Conservation (phyloP, 345 rosid genomes). For the Acer yangbiense region DNA sequence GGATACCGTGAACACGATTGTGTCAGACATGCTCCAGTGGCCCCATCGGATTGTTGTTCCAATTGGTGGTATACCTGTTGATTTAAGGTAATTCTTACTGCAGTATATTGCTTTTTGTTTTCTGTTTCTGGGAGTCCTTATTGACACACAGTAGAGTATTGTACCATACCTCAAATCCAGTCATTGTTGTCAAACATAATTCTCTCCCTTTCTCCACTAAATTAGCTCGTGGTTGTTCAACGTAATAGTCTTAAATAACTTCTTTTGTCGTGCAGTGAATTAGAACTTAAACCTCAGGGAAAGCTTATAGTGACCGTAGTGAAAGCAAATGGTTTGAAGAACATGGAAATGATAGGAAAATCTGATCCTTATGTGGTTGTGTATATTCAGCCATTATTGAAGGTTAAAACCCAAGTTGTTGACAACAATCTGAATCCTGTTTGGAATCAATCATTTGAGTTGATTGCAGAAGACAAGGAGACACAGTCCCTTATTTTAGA, state of each 20-base stretch:
- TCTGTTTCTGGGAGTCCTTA: not conserved
- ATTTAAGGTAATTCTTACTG: slow-evolving; percentile 55
- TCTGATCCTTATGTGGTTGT: slow-evolving; percentile 93
- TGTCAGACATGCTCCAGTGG: slow-evolving; percentile 96
- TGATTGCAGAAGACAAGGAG: slow-evolving; percentile 98
- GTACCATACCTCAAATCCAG: not conserved
- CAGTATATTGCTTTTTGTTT: slow-evolving; percentile 2
- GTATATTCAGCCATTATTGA: slow-evolving; percentile 75
- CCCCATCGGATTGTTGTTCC: slow-evolving; percentile 99
- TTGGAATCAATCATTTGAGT: slow-evolving; percentile 82
- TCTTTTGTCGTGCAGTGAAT: slow-evolving; percentile 59
- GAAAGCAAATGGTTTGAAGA: slow-evolving; percentile 89
- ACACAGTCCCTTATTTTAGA: slow-evolving; percentile 79
- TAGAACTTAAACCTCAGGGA: slow-evolving; percentile 98
- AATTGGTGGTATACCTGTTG: slow-evolving; percentile 89
- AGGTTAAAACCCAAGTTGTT: slow-evolving; percentile 76
- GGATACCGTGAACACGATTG: slow-evolving; percentile 91
- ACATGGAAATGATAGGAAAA: slow-evolving; percentile 98
- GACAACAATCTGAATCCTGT: slow-evolving; percentile 95
- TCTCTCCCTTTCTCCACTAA: not conserved
- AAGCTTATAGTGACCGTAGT: slow-evolving; percentile 64
- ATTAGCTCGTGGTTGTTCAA: not conserved
- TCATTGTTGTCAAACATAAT: not conserved
- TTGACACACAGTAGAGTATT: not conserved
- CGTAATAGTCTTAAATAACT: not conserved